Evolutionary conservation across 1,284 basidiomycete species (phyloP).

Genomic region (Irpex rosettiformis): DNA sequence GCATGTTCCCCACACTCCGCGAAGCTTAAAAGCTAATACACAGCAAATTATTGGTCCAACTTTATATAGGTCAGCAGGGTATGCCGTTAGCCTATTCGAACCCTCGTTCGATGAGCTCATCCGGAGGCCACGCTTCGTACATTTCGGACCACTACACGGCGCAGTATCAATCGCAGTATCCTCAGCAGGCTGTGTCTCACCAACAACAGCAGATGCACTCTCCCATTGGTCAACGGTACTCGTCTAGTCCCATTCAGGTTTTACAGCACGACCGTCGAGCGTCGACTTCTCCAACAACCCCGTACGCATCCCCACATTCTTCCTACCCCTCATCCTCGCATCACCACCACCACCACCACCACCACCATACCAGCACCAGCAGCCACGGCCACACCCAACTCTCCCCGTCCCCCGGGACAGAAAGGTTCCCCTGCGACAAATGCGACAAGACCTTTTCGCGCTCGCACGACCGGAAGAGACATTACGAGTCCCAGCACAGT

Average conservation of each 20-base stretch:
- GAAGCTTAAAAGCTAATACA: not conserved
- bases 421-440: constrained; percentile 63
- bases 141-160: not conserved
- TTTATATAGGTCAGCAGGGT: not conserved
- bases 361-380: constrained; percentile 15
- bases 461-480: constrained; percentile 74
- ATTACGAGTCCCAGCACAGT: constrained; percentile 72
- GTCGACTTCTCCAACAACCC: not conserved
- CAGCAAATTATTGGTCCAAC: not conserved
- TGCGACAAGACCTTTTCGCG: constrained; percentile 76
- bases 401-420: constrained; percentile 22
- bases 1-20: not conserved
- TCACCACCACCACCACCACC: not conserved
- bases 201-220: not conserved
- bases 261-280: not conserved
- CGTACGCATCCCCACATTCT: not conserved
- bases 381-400: constrained; percentile 12
- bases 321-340: not conserved
- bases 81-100: not conserved
- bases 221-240: not conserved
- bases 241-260: not conserved
- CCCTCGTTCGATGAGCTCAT: constrained; percentile 1
- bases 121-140: not conserved
- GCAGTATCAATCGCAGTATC: not conserved
- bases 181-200: not conserved